phyloP scores from a whole-genome alignment of 1,284 basidiomycete genomes.

The Rhodotorula glutinis region DNA sequence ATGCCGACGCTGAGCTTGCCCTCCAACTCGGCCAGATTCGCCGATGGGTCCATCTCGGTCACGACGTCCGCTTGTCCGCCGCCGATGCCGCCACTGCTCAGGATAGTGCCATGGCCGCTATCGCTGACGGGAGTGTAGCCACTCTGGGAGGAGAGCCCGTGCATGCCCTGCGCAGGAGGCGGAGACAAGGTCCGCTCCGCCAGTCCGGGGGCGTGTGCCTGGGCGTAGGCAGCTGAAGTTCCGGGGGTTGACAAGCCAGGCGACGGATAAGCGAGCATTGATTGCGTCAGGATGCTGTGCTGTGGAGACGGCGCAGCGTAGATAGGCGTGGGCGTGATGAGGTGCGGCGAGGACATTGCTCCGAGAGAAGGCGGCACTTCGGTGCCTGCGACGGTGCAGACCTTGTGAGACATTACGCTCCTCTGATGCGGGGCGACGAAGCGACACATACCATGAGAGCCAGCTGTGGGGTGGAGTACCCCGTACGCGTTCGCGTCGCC shows the following conservation, averaged over 20 bases:
- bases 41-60: slow-evolving; percentile 2
- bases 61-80: slow-evolving; percentile 1
- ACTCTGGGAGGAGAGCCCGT: background rate
- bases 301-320: slow-evolving; percentile 8
- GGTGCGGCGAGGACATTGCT: background rate
- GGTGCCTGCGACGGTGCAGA: background rate
- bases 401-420: background rate
- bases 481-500: background rate
- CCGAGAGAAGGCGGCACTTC: background rate
- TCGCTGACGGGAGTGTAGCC: too few species aligned
- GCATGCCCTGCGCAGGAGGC: background rate
- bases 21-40: background rate
- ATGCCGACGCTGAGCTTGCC: slow-evolving; percentile 15
- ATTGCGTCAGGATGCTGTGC: background rate
- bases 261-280: background rate
- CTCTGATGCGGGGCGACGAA: too few species aligned
- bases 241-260: background rate
- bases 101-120: background rate
- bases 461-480: too few species aligned
- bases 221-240: background rate
- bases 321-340: background rate
- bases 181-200: background rate
- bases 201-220: background rate
- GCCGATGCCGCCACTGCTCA: too few species aligned
- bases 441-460: background rate